These are phyloP conservation scores for Hypoxylon fuscum DNA, from an alignment of 495 filamentous ascomycete species.

Conservation along the genomic window DNA sequence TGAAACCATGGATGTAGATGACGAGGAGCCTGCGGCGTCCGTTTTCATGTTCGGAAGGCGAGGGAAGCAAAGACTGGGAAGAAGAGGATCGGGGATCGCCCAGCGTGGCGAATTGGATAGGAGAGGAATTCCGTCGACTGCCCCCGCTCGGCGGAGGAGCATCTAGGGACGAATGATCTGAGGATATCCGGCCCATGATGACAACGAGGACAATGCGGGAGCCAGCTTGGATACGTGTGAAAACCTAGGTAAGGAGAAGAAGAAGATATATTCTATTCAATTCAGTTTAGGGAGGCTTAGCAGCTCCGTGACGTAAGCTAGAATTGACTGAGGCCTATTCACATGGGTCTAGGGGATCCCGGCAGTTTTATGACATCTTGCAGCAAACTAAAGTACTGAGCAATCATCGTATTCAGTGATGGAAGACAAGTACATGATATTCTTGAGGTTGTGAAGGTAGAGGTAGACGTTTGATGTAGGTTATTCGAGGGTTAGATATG, in stretches of 20 bases:
- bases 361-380: conserved; percentile 1
- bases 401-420: no score
- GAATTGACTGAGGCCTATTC: neutral
- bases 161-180: conserved; percentile 12
- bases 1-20: conserved; percentile 92
- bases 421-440: no score
- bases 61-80: conserved; percentile 67
- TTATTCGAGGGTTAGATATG: no score
- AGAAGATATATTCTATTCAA: no score
- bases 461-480: no score
- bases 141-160: conserved; percentile 1
- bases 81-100: conserved; percentile 70
- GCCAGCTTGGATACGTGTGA: neutral
- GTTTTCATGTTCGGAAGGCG: conserved; percentile 49
- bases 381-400: no score
- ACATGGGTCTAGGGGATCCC: neutral
- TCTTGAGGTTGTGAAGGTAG: no score
- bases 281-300: neutral
- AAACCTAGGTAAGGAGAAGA: neutral
- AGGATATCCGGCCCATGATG: conserved; percentile 16
- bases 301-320: conserved; percentile 28
- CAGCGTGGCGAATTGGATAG: neutral
- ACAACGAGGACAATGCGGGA: neutral
- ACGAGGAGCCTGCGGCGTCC: conserved; percentile 73
- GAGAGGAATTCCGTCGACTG: conserved; percentile 2